Conservation (phyloP, 805 yeast genomes). For the Diddensiella transvaalensis region DNA sequence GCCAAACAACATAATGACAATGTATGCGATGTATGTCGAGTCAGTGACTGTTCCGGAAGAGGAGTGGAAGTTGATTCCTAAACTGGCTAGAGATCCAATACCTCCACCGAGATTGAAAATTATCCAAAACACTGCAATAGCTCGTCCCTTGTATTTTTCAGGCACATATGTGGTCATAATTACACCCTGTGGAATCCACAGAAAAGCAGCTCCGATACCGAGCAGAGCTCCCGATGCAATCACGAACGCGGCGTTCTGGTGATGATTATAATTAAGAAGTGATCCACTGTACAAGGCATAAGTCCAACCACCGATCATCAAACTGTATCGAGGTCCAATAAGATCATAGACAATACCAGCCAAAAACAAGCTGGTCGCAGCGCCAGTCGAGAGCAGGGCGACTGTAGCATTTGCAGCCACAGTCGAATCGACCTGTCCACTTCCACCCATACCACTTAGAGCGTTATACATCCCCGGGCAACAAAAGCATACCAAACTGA, state of each 20-base stretch:
- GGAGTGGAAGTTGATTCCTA: conserved; percentile 48
- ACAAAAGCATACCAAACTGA: conserved; percentile 32
- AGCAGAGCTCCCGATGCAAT: conserved; percentile 56
- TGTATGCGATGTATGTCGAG: conserved; percentile 53
- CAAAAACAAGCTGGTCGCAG: conserved; percentile 28
- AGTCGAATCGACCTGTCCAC: conserved; percentile 31
- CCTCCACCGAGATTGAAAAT: conserved; percentile 62
- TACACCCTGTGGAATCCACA: conserved; percentile 61
- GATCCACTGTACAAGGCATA: conserved; percentile 53
- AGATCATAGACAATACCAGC: conserved; percentile 31
- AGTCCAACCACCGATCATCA: conserved; percentile 53
- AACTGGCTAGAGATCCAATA: conserved; percentile 54
- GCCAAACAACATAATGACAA: conserved; percentile 50
- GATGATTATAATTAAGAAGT: conserved; percentile 47
- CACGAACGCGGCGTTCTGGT: conserved; percentile 47
- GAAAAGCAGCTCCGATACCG: conserved; percentile 51
- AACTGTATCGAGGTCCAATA: conserved; percentile 31
- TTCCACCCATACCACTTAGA: conserved; percentile 33
- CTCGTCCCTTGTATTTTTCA: conserved; percentile 48
- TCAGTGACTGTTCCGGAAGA: conserved; percentile 37
- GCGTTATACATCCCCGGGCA: conserved; percentile 36
- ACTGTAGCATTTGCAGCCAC: conserved; percentile 31
- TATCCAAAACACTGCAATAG: conserved; percentile 56
- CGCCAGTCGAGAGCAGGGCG: conserved; percentile 29
- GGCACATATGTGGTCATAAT: conserved; percentile 54